Conservation (phyloP, 2,329 filamentous ascomycete species). For the Fusarium keratoplasticum region DNA sequence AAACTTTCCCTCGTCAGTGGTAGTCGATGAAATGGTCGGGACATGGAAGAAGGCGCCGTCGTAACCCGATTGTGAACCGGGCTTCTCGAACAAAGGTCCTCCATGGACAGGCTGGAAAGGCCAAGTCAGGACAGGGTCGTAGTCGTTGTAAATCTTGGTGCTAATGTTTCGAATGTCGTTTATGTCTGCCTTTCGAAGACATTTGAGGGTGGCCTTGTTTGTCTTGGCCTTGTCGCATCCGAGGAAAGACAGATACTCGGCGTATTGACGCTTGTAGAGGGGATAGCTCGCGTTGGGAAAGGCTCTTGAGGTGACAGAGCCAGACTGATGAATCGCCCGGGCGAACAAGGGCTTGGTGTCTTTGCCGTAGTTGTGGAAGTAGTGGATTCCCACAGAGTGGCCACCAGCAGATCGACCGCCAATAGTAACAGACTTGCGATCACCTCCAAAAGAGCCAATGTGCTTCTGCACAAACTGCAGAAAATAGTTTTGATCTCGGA, state of each 20-base stretch:
- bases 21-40: conserved; percentile 52
- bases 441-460: conserved; percentile 65
- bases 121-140: conserved; percentile 57
- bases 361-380: conserved; percentile 53
- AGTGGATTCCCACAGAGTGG: conserved; percentile 53
- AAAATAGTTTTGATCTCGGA: conserved; percentile 64
- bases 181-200: conserved; percentile 53
- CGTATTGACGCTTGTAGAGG: conserved; percentile 48
- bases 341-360: conserved; percentile 48
- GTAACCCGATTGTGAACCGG: conserved; percentile 55
- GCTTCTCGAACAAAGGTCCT: conserved; percentile 58
- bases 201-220: conserved; percentile 51
- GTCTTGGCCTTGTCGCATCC: conserved; percentile 42
- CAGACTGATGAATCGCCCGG: conserved; percentile 51
- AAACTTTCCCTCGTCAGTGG: conserved; percentile 51
- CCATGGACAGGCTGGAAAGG: conserved; percentile 61
- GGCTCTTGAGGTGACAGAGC: conserved; percentile 51
- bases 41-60: conserved; percentile 53
- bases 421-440: conserved; percentile 63
- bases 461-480: conserved; percentile 66
- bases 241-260: conserved; percentile 44
- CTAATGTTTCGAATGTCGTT: conserved; percentile 52
- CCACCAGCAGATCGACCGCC: conserved; percentile 66
- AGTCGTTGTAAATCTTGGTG: conserved; percentile 51
- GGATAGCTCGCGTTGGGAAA: conserved; percentile 52